phyloP scores from a whole-genome alignment of 2,329 filamentous ascomycete species.

The Fusarium devonianum region DNA sequence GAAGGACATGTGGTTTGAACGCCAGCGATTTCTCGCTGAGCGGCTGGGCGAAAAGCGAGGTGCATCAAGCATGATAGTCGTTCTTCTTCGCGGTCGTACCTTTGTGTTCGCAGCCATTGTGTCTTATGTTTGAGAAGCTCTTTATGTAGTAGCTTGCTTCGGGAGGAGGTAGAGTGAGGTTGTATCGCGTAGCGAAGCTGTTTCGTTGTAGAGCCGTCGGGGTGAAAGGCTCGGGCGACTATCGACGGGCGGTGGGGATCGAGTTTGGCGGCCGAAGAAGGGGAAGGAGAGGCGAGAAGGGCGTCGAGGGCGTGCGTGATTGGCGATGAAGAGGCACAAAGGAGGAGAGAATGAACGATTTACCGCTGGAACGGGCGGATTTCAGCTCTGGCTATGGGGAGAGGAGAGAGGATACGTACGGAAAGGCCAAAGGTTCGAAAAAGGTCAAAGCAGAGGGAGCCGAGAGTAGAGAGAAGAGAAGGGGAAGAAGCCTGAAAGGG shows the following conservation, averaged over 20 bases:
- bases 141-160: constrained; percentile 26
- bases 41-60: too few species aligned
- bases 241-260: constrained; percentile 11
- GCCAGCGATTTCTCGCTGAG: too few species aligned
- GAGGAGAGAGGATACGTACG: constrained; percentile 25
- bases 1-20: too few species aligned
- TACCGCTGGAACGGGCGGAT: constrained; percentile 31
- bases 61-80: not conserved
- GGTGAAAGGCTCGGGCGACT: constrained; percentile 25
- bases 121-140: constrained; percentile 32
- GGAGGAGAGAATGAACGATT: constrained; percentile 28
- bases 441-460: constrained; percentile 37
- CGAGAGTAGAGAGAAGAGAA: constrained; percentile 33
- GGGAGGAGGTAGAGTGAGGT: constrained; percentile 22
- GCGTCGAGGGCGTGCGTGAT: constrained; percentile 18
- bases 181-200: constrained; percentile 28
- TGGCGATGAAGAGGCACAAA: constrained; percentile 29
- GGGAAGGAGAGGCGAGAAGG: constrained; percentile 4
- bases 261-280: constrained; percentile 12
- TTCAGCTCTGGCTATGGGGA: constrained; percentile 30
- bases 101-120: constrained; percentile 50
- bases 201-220: constrained; percentile 26
- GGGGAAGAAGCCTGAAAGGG: constrained; percentile 35
- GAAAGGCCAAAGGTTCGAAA: constrained; percentile 30
- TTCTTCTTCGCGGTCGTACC: constrained; percentile 41